Evolutionary conservation across 805 yeast genomes (phyloP).

Genomic region (Wickerhamiella bombiphila): DNA sequence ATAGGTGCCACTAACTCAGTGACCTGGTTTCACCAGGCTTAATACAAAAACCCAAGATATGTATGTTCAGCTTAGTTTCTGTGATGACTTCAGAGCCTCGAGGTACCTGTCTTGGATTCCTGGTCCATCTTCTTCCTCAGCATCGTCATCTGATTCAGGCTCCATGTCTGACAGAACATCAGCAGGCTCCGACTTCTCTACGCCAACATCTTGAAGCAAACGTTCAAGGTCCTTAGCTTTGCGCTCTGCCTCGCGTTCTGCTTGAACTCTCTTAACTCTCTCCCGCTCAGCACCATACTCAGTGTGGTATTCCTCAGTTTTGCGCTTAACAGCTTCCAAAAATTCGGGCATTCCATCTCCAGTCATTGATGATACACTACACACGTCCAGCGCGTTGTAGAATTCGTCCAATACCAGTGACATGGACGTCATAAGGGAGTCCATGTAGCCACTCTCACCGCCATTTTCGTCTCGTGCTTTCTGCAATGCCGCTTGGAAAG

Average conservation of each 20-base stretch:
- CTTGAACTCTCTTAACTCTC: constrained; percentile 57
- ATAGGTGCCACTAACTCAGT: no score
- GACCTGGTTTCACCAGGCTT: no score
- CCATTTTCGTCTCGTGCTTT: constrained; percentile 41
- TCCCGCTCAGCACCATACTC: constrained; percentile 81
- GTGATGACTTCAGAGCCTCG: constrained; percentile 35
- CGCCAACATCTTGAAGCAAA: constrained; percentile 77
- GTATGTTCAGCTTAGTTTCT: background rate
- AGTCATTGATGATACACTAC: constrained; percentile 81
- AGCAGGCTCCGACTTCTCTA: constrained; percentile 34
- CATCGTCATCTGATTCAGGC: constrained; percentile 24
- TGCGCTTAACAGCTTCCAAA: constrained; percentile 65
- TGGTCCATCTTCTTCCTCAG: constrained; percentile 8
- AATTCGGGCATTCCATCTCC: constrained; percentile 93
- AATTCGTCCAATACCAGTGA: constrained; percentile 92
- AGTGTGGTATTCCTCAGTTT: constrained; percentile 74
- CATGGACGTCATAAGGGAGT: constrained; percentile 86
- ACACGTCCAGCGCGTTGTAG: constrained; percentile 82
- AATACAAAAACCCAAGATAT: no score
- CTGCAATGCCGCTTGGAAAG: constrained; percentile 66
- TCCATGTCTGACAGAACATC: constrained; percentile 43
- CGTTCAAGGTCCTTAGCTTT: constrained; percentile 57
- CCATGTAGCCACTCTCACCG: constrained; percentile 77
- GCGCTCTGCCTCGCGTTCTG: constrained; percentile 54
- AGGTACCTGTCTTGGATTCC: constrained; percentile 52